Conservation (phyloP, 2,329 filamentous ascomycete species). For the Scedosporium apiospermum region DNA sequence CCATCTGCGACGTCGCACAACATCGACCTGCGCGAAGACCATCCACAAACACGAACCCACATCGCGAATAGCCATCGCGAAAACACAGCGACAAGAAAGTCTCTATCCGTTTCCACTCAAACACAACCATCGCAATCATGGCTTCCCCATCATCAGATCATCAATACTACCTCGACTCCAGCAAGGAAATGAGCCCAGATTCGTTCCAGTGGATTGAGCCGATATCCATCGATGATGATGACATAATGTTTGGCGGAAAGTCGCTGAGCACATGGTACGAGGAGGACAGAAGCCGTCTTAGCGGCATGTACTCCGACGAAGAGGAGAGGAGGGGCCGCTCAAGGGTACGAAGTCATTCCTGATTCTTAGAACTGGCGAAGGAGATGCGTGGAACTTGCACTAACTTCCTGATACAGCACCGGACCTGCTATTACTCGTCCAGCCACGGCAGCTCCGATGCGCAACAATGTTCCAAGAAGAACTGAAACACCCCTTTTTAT, state of each 20-base stretch:
- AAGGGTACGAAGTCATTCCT: slow-evolving; percentile 19
- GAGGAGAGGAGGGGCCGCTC: slow-evolving; percentile 29
- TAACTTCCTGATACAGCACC: slow-evolving; percentile 1
- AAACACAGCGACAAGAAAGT: neutral
- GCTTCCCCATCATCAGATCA: neutral
- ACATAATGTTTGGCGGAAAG: slow-evolving; percentile 52
- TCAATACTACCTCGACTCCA: neutral
- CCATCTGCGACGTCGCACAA: slow-evolving; percentile 1
- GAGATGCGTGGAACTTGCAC: neutral
- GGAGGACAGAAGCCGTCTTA: slow-evolving; percentile 40
- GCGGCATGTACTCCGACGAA: slow-evolving; percentile 25
- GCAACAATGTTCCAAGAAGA: slow-evolving; percentile 1
- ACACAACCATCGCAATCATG: neutral
- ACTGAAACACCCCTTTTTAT: neutral
- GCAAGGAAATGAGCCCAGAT: neutral
- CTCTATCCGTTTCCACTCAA: neutral
- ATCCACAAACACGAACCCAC: neutral
- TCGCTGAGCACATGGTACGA: slow-evolving; percentile 50
- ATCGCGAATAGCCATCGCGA: neutral
- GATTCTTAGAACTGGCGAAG: neutral
- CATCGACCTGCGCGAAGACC: neutral
- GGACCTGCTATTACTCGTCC: slow-evolving; percentile 1
- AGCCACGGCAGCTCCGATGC: slow-evolving; percentile 3
- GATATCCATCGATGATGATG: slow-evolving; percentile 51
- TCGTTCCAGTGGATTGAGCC: slow-evolving; percentile 38